Conservation (phyloP, 1,139 yeast genomes). For the Protomyces inundatus region DNA sequence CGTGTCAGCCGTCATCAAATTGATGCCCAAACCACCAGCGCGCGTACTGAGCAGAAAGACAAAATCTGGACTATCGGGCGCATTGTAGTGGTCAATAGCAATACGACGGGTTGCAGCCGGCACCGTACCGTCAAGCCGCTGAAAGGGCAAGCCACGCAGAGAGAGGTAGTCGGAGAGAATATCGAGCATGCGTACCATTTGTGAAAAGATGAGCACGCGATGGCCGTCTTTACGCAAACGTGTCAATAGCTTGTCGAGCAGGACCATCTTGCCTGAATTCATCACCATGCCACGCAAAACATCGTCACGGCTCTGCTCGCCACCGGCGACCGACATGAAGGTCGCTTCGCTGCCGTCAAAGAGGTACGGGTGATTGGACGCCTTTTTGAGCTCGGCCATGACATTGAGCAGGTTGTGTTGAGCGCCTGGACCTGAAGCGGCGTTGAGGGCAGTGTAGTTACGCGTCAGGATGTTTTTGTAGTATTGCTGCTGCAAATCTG, state of each 20-base stretch:
- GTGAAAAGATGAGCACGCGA: constrained; percentile 87
- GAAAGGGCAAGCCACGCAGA: constrained; percentile 85
- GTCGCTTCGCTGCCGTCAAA: constrained; percentile 90
- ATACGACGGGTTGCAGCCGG: constrained; percentile 91
- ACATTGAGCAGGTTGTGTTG: constrained; percentile 82
- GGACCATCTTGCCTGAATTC: constrained; percentile 98
- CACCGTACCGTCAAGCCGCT: constrained; percentile 92
- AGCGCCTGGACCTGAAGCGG: constrained; percentile 68
- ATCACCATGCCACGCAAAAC: constrained; percentile 83
- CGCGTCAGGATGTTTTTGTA: constrained; percentile 88
- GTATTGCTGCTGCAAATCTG: constrained; percentile 91
- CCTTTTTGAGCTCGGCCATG: constrained; percentile 93
- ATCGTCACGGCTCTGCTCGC: constrained; percentile 63
- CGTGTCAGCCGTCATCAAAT: constrained; percentile 97
- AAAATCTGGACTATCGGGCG: constrained; percentile 88
- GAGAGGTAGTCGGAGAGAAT: constrained; percentile 89
- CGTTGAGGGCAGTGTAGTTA: constrained; percentile 83
- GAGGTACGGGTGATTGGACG: constrained; percentile 92
- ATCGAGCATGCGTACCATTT: constrained; percentile 91
- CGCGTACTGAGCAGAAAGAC: constrained; percentile 87
- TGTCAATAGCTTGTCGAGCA: constrained; percentile 79
- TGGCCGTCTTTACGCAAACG: constrained; percentile 89
- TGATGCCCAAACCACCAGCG: constrained; percentile 98
- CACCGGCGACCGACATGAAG: constrained; percentile 55
- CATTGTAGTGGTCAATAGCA: constrained; percentile 93